phyloP scores from a whole-genome alignment of 2,329 filamentous ascomycete species.

The Ascosphaera pollenicola region DNA sequence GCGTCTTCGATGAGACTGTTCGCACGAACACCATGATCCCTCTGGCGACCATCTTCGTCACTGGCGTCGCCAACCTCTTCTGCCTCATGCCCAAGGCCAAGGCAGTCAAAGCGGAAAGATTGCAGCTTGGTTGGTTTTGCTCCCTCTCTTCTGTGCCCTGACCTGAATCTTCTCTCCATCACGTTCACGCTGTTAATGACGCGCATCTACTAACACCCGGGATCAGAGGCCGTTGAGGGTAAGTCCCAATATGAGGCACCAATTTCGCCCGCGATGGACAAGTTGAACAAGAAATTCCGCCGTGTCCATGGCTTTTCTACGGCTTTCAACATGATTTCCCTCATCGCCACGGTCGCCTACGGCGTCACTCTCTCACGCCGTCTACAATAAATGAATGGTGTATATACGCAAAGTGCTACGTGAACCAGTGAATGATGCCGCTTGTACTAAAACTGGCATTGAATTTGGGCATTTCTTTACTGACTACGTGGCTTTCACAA shows the following conservation, averaged over 20 bases:
- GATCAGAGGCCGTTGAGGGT: conserved; percentile 56
- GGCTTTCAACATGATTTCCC: conserved; percentile 50
- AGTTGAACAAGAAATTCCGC: conserved; percentile 57
- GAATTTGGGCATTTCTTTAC: too few relatives aligned
- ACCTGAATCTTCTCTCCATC: background rate
- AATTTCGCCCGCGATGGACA: conserved; percentile 66
- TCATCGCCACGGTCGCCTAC: conserved; percentile 53
- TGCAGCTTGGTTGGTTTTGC: conserved; percentile 45
- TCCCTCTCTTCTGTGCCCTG: background rate
- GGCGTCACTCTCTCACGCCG: conserved; percentile 50
- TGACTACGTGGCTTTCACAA: too few relatives aligned
- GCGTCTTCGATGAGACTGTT: conserved; percentile 38
- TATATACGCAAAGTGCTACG: too few relatives aligned
- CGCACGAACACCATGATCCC: conserved; percentile 44
- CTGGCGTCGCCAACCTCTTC: conserved; percentile 46
- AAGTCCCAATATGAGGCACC: conserved; percentile 71
- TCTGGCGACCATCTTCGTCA: conserved; percentile 45
- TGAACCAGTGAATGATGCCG: too few relatives aligned
- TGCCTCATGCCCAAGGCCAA: conserved; percentile 57
- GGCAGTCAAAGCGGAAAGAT: conserved; percentile 50
- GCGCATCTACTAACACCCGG: background rate
- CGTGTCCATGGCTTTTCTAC: conserved; percentile 64
- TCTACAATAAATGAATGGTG: conserved; percentile 27
- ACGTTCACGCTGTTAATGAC: background rate
- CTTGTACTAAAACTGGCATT: too few relatives aligned